Conservation (phyloP, 768 basidiomycete species). For the Russula lepida region DNA sequence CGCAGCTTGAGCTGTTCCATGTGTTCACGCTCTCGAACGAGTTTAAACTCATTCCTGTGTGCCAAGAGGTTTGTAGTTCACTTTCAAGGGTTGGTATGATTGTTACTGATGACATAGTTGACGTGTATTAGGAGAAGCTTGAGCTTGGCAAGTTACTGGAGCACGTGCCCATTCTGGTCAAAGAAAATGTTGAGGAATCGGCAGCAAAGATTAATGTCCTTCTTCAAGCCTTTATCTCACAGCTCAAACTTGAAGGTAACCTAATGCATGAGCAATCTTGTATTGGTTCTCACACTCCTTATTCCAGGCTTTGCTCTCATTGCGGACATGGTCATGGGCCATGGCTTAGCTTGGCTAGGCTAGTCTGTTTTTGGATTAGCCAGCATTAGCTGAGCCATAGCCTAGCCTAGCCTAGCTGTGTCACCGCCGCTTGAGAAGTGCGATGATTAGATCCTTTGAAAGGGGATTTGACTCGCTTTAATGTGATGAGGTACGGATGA, state of each 20-base stretch:
- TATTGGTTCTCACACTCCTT: not conserved
- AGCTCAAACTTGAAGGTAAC: slow-evolving; percentile 80
- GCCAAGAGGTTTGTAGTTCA: slow-evolving; percentile 44
- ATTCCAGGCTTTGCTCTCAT: slow-evolving; percentile 69
- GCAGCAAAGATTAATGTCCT: slow-evolving; percentile 97
- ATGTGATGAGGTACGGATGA: too few relatives aligned
- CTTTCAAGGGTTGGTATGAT: slow-evolving; percentile 3
- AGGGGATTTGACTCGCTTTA: too few relatives aligned
- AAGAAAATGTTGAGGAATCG: slow-evolving; percentile 93
- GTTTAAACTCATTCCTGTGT: slow-evolving; percentile 85
- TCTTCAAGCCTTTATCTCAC: slow-evolving; percentile 89
- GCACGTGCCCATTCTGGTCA: slow-evolving; percentile 93
- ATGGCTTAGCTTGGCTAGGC: too few relatives aligned
- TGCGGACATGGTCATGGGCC: slow-evolving; percentile 94
- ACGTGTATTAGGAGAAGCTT: slow-evolving; percentile 56
- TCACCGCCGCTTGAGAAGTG: too few relatives aligned
- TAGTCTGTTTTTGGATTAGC: too few relatives aligned
- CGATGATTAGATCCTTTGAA: too few relatives aligned
- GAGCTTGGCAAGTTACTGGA: slow-evolving; percentile 87
- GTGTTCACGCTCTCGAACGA: slow-evolving; percentile 95
- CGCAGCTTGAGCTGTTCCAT: slow-evolving; percentile 82
- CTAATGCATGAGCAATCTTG: slow-evolving; percentile 3
- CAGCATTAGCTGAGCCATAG: too few relatives aligned
- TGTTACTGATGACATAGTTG: not conserved
- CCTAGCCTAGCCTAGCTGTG: too few relatives aligned